Percentiles rank a stretch among this genome's conserved stretches.
Conservation (phyloP, 1,284 basidiomycete genomes). For the Papiliotrema fonsecae region DNA sequence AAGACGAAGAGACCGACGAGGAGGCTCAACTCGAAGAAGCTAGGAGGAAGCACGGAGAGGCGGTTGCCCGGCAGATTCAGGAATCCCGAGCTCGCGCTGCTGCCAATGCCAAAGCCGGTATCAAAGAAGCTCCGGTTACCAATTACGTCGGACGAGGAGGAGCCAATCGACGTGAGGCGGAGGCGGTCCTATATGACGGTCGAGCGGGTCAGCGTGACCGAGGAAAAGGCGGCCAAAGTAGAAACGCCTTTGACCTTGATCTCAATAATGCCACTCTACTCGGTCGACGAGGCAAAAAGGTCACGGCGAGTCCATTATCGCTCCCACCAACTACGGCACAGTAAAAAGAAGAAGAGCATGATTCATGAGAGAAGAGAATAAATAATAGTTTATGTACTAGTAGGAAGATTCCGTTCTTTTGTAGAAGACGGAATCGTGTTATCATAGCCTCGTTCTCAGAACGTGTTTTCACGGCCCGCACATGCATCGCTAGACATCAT, state of each 20-base stretch:
- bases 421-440: no score
- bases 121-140: slow-evolving; percentile 46
- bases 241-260: slow-evolving; percentile 68
- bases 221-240: slow-evolving; percentile 27
- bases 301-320: slow-evolving; percentile 24
- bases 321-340: slow-evolving; percentile 11
- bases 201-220: slow-evolving; percentile 70
- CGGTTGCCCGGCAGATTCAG: slow-evolving; percentile 48
- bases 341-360: not conserved
- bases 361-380: no score
- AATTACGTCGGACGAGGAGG: slow-evolving; percentile 49
- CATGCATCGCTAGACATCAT: no score
- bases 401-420: no score
- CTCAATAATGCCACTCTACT: slow-evolving; percentile 77
- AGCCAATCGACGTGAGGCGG: slow-evolving; percentile 50
- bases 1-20: slow-evolving; percentile 68
- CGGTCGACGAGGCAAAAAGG: slow-evolving; percentile 52
- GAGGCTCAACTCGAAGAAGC: slow-evolving; percentile 52
- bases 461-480: no score
- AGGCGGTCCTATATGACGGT: slow-evolving; percentile 58
- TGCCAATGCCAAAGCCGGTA: slow-evolving; percentile 48
- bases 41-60: slow-evolving; percentile 53
- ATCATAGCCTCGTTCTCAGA: no score
- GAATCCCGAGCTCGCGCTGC: slow-evolving; percentile 43
- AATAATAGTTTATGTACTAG: no score